A percentile compares a stretch with the other conserved stretches of the same genome.
These are phyloP conservation scores for Bromus sterilis DNA, from an alignment of 176 grass and related monocot species.

Conservation along the genomic window DNA sequence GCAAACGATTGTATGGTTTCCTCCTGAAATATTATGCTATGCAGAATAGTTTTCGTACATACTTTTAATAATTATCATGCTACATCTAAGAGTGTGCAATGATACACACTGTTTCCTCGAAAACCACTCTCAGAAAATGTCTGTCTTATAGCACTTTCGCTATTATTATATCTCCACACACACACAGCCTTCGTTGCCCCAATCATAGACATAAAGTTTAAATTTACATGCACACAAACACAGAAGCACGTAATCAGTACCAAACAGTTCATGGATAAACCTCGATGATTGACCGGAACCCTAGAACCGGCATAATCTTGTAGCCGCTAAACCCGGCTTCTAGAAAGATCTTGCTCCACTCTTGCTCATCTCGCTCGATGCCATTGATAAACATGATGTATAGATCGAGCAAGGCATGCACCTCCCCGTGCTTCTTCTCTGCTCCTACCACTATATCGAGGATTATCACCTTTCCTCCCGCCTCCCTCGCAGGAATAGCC, in stretches of 20 bases:
- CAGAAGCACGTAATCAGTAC: background rate
- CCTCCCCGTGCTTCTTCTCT: background rate
- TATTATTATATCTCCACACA: background rate
- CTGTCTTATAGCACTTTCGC: no score
- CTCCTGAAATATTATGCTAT: no score
- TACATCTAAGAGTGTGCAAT: no score
- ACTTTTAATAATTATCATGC: no score
- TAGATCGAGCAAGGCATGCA: constrained; percentile 9
- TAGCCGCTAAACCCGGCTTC: constrained; percentile 33
- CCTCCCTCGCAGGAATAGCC: constrained; percentile 11
- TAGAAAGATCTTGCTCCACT: constrained; percentile 33
- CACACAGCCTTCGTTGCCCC: background rate
- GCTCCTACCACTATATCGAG: constrained; percentile 23
- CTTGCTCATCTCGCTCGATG: constrained; percentile 28
- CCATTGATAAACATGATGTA: constrained; percentile 22
- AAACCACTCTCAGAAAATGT: no score
- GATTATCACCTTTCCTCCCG: constrained; percentile 39
- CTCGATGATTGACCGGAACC: constrained; percentile 33
- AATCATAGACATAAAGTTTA: background rate
- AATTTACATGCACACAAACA: background rate
- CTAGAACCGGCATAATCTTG: constrained; percentile 33
- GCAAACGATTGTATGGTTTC: no score
- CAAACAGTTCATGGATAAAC: constrained; percentile 15
- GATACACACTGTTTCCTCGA: no score
- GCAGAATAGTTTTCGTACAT: no score